These are phyloP conservation scores for Blastobotrys serpentis DNA, from an alignment of 1,139 yeast species.

Conservation along the genomic window DNA sequence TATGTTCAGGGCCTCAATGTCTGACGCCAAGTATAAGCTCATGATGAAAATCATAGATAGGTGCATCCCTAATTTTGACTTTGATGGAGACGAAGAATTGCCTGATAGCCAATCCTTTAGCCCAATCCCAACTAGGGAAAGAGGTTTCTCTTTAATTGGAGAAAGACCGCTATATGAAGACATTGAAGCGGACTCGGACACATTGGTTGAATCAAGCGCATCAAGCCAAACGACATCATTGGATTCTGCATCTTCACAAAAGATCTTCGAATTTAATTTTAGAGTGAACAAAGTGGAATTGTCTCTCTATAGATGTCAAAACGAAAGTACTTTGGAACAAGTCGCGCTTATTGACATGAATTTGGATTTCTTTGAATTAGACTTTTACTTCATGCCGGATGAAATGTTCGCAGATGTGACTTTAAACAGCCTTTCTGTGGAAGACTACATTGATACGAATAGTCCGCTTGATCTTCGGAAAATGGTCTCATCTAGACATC, in stretches of 20 bases:
- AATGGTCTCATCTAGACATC: constrained; percentile 58
- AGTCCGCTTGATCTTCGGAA: constrained; percentile 65
- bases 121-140: constrained; percentile 7
- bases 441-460: constrained; percentile 70
- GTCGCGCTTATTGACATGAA: constrained; percentile 70
- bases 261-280: constrained; percentile 66
- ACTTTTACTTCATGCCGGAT: constrained; percentile 56
- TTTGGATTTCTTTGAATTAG: constrained; percentile 62
- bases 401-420: constrained; percentile 67
- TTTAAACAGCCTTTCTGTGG: constrained; percentile 63
- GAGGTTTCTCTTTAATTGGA: constrained; percentile 15
- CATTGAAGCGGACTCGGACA: constrained; percentile 9
- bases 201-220: constrained; percentile 9
- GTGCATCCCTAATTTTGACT: constrained; percentile 62
- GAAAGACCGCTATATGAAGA: constrained; percentile 12
- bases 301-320: constrained; percentile 65
- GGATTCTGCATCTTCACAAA: constrained; percentile 45
- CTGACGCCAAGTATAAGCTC: constrained; percentile 87
- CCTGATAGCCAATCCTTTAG: constrained; percentile 15
- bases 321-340: constrained; percentile 59
- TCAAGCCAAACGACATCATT: background rate
- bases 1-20: constrained; percentile 62
- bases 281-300: constrained; percentile 62
- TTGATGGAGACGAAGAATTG: constrained; percentile 31
- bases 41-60: constrained; percentile 73